Evolutionary conservation across 495 filamentous ascomycete genomes (phyloP), one percentile per base, ranked within the genome.

Genomic region (Bacidia gigantensis): DNA sequence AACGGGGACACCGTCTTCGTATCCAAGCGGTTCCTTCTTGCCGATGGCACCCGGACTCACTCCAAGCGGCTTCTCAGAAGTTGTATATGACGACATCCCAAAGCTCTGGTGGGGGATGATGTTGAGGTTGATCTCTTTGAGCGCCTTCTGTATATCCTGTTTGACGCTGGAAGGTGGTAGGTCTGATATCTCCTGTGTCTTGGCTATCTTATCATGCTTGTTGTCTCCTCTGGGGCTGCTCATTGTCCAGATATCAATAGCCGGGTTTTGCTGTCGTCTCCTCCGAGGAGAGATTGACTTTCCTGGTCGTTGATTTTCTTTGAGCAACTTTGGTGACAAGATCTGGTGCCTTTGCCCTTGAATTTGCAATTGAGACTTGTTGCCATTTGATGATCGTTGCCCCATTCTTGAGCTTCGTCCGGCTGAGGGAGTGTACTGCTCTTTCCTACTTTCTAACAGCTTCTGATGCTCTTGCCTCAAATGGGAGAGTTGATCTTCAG

Each of bases 401-500:
- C 5, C 7, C 29, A 14, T 5, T 35, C 29, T 35, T 5, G 29
- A 35, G 7, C 50, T 70, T 66, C 49, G 69, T 60, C 2, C 23
- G 23, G 14, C 68, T 56, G 52, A 67, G 64, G 11, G 57, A 58
- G 14, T 35, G 5, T 5, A 14, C 14, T 35, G 29, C 29, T 35
- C 29, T 35, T 35, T 5, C 29, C 22, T 56, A 50, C 41, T 62
- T 62, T 38, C 39, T 35, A 54, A 17, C 17, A 60, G 39, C 35
- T 59, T 38, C 29, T 48, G 47, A 49, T 60, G 39, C 26, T 56
- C 59, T 11, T 39, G 21, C 20, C 42, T 50, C 32, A 55, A 26
- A 26, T 59, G 45, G 7, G 50, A 41, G 26, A 75, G 54, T 2
- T 65, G 63, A 20, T 68, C 66, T 26, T 69, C 66, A 52, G 69